A percentile compares a stretch with the other conserved stretches of the same genome.
These are phyloP conservation scores for Acacia acuminata DNA, from an alignment of 306 rosid species.

Conservation along the genomic window DNA sequence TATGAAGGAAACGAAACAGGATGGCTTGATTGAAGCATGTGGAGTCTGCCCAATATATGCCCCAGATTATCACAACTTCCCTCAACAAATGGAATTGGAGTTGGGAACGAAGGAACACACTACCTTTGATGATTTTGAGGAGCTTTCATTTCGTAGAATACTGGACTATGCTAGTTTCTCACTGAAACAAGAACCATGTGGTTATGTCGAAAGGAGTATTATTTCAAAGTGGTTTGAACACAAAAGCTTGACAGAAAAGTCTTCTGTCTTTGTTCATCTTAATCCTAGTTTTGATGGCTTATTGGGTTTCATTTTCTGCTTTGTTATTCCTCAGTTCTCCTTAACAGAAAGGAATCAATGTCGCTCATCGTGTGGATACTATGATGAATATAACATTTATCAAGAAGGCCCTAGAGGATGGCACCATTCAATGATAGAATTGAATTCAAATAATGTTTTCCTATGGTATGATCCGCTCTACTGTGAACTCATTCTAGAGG, in stretches of 20 bases:
- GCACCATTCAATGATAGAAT: neutral
- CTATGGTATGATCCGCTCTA: neutral
- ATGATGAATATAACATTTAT: neutral
- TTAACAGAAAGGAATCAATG: neutral
- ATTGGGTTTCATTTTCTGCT: neutral
- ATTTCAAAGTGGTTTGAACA: neutral
- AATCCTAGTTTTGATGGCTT: neutral
- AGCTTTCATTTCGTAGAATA: neutral
- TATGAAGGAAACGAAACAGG: neutral
- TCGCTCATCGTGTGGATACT: neutral
- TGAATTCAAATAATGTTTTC: neutral
- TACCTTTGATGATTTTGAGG: neutral
- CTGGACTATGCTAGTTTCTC: neutral
- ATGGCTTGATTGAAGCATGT: neutral
- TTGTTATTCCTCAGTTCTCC: neutral
- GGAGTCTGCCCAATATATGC: slow-evolving; percentile 29
- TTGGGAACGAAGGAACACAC: neutral
- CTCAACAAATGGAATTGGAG: neutral
- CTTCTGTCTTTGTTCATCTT: neutral
- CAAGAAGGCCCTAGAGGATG: neutral
- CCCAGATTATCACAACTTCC: neutral
- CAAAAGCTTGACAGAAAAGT: neutral
- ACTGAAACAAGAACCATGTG: neutral
- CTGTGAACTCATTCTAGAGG: neutral
- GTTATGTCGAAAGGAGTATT: neutral